Percentiles rank a stretch among this genome's conserved stretches.
Conservation (phyloP, 192 early-diverging fungal species). For the Backusella tarrabulga region DNA sequence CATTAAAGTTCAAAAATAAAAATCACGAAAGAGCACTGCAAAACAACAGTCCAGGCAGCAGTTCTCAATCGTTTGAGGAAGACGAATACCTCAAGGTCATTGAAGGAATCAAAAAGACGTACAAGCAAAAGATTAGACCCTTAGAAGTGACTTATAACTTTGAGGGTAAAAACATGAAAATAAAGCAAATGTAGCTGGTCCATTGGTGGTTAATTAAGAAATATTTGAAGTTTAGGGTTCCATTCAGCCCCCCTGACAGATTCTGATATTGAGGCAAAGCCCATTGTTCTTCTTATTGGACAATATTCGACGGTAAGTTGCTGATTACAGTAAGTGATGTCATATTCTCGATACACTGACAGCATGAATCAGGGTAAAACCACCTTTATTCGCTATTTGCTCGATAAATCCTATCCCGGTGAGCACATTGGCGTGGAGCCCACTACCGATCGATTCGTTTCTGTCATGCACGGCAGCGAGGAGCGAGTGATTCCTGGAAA, state of each 20-base stretch:
- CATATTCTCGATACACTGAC: not conserved
- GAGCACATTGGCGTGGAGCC: constrained; percentile 81
- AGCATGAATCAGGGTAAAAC: constrained; percentile 59
- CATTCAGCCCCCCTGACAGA: constrained; percentile 69
- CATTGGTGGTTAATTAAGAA: no score
- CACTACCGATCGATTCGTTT: constrained; percentile 79
- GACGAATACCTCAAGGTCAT: constrained; percentile 55
- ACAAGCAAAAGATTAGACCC: constrained; percentile 68
- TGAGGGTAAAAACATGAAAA: constrained; percentile 43
- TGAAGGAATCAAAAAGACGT: constrained; percentile 63
- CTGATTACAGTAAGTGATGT: not conserved
- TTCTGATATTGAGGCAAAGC: constrained; percentile 80
- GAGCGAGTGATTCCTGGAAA: constrained; percentile 81
- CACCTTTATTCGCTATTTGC: constrained; percentile 74
- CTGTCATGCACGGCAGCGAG: constrained; percentile 71
- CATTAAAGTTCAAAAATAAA: not conserved
- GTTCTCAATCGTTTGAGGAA: constrained; percentile 3
- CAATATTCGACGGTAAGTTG: constrained; percentile 70
- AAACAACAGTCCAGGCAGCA: not conserved
- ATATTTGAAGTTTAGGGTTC: constrained; percentile 37
- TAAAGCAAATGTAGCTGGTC: no score
- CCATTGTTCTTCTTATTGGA: constrained; percentile 79
- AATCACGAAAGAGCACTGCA: not conserved
- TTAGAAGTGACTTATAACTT: constrained; percentile 69
- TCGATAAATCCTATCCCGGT: constrained; percentile 76